These are phyloP conservation scores for Primulina tabacum DNA, from an alignment of 257 asterid genomes.

Conservation along the genomic window DNA sequence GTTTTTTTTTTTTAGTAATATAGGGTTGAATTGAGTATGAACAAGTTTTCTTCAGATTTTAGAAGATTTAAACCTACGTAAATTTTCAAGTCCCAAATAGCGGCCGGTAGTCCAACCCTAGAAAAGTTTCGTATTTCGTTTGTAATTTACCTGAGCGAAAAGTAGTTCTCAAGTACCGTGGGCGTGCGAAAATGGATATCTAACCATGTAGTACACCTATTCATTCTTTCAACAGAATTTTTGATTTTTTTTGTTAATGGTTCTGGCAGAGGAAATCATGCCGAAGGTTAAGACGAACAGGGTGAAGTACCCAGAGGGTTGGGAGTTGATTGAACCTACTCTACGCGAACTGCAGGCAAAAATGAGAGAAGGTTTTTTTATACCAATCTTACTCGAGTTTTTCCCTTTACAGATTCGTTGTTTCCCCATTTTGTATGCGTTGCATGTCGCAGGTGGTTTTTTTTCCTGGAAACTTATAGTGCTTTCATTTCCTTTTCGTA, in stretches of 20 bases:
- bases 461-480: background rate
- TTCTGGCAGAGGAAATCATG: slow-evolving; percentile 36
- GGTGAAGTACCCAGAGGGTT: slow-evolving; percentile 45
- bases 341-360: slow-evolving; percentile 48
- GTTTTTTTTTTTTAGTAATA: no score
- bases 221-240: background rate
- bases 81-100: no score
- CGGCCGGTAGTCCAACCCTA: no score
- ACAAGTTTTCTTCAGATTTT: no score
- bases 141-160: no score
- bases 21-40: no score
- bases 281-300: slow-evolving; percentile 55
- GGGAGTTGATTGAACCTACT: slow-evolving; percentile 55
- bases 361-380: slow-evolving; percentile 47
- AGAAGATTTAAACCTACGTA: no score
- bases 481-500: background rate
- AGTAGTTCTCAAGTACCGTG: no score
- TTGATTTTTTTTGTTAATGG: background rate
- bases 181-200: no score
- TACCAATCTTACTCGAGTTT: background rate
- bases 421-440: background rate
- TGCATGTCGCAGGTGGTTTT: no score
- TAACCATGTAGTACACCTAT: background rate
- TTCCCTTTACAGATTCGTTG: background rate
- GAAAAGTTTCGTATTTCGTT: no score